Base-by-base conservation (phyloP, 1,284 basidiomycete genomes). In the Butyriboletus appendiculatus region DNA sequence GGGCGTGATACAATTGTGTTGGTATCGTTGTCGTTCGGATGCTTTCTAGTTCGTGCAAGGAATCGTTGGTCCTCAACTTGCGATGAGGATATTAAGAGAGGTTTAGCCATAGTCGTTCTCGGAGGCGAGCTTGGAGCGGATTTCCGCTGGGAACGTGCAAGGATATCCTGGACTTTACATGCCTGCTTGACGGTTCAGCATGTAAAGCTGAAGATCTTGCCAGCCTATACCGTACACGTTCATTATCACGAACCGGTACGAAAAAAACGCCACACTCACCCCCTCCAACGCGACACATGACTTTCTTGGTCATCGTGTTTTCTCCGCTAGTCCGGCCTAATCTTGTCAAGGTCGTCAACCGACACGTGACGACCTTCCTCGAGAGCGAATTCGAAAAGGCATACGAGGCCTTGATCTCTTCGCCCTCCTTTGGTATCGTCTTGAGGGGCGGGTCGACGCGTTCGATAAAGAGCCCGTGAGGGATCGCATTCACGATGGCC, bases 261-360 rank as follows among this genome's bases (percentile, higher is more conserved):
- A 26, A 26, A 26, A 26, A 26, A 26, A 32, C 35, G 15, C 2
- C 16, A 18, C 9, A 77, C 84, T 67, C 59, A 86, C 88, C 90
- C 69, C 90, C 90, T 52, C 90, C 90, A 52, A 93, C 86, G 57
- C 90, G 83, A 72, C 86, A 90, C 85, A 94, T 88, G 26, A 94
- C 92, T 71, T 92, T 92, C 80, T 87, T 90, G 52, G 81, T 84
- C 61, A 76, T 81, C 53, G 69, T 70, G 50, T 64, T 64, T 51
- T 76, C 67, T 49, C 75, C 75, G 20, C 78, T 71, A 41, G 75
- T 69, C 50, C 78, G 76, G 67, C 84, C 80, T 9, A 79, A 71
- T 44, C 89, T 79, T 51, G 81, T 81, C 68, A 90, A 75, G 47
- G 89, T 90, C 43, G 93, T 90, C 70, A 96, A 74, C 62, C 89